These are phyloP conservation scores for Boletus reticuloceps DNA, from an alignment of 768 basidiomycete species.

Conservation along the genomic window DNA sequence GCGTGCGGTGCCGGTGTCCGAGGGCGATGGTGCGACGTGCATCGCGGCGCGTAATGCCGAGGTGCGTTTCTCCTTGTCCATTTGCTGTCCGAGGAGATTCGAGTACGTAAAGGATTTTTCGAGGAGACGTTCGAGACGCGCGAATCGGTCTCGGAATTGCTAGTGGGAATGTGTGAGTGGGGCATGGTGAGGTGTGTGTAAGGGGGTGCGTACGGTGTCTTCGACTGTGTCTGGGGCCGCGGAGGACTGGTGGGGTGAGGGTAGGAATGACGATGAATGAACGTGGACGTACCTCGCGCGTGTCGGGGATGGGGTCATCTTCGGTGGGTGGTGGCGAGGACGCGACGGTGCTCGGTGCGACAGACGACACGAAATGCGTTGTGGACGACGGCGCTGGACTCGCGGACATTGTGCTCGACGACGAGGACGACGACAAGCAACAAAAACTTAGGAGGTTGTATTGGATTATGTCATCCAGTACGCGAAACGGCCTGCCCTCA, in stretches of 20 bases:
- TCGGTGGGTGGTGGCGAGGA: constrained; percentile 28
- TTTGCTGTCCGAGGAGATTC: constrained; percentile 63
- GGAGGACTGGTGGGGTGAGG: constrained; percentile 14
- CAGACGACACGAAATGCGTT: constrained; percentile 17
- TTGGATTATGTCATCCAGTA: constrained; percentile 27
- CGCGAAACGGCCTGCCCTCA: constrained; percentile 29
- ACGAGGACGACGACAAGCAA: background rate
- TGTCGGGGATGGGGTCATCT: background rate
- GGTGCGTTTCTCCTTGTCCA: constrained; percentile 56
- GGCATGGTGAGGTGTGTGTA: no score
- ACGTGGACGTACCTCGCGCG: constrained; percentile 19
- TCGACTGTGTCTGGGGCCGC: constrained; percentile 6
- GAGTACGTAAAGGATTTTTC: constrained; percentile 79
- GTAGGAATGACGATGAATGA: no score
- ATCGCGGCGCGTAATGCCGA: constrained; percentile 29
- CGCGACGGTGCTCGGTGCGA: constrained; percentile 22
- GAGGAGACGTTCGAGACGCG: constrained; percentile 62
- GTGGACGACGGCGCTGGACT: constrained; percentile 17
- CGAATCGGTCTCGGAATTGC: constrained; percentile 50
- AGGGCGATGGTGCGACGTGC: constrained; percentile 12
- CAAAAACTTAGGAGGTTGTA: background rate
- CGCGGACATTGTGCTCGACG: constrained; percentile 16
- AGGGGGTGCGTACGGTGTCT: constrained; percentile 15
- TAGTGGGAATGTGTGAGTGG: constrained; percentile 16
- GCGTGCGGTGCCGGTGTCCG: background rate